Evolutionary conservation across 441 rosid genomes (phyloP).

Genomic region (Hypseocharis bilobata): DNA sequence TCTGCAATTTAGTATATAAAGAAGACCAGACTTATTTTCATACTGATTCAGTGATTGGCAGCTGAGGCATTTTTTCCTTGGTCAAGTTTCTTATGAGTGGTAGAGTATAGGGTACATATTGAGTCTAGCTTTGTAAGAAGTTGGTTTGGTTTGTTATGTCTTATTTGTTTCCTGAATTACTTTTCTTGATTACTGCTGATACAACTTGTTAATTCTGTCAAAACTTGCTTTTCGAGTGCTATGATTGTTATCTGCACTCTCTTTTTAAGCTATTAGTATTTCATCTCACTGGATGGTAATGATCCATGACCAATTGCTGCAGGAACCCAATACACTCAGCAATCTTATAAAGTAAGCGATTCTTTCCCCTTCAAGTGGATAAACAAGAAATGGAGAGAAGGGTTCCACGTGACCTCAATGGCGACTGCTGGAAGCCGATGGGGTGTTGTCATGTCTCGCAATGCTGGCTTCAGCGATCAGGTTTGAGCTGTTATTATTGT

Average conservation of each 20-base stretch:
- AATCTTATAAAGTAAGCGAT: conserved; percentile 93
- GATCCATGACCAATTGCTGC: conserved; percentile 13
- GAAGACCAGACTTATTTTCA: neutral
- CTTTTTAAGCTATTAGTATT: neutral
- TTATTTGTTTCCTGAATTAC: neutral
- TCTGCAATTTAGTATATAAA: neutral
- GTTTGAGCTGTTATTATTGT: conserved; percentile 26
- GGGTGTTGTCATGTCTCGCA: conserved; percentile 99
- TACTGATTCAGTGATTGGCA: neutral
- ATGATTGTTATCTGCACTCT: neutral
- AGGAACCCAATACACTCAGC: conserved; percentile 95
- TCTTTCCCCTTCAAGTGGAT: conserved; percentile 98
- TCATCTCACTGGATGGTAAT: neutral
- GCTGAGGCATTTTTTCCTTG: neutral
- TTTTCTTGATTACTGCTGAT: neutral
- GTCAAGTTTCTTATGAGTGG: neutral
- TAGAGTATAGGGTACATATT: too few relatives aligned
- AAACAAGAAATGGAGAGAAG: conserved; percentile 98
- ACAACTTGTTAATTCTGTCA: neutral
- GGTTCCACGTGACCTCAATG: conserved; percentile 96
- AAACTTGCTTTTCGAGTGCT: neutral
- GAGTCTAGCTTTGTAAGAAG: neutral
- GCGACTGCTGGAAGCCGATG: conserved; percentile 95
- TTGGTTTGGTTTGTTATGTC: neutral
- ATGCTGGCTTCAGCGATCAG: conserved; percentile 96